Base-by-base conservation (phyloP, 306 rosid genomes). In the Inga laurina region DNA sequence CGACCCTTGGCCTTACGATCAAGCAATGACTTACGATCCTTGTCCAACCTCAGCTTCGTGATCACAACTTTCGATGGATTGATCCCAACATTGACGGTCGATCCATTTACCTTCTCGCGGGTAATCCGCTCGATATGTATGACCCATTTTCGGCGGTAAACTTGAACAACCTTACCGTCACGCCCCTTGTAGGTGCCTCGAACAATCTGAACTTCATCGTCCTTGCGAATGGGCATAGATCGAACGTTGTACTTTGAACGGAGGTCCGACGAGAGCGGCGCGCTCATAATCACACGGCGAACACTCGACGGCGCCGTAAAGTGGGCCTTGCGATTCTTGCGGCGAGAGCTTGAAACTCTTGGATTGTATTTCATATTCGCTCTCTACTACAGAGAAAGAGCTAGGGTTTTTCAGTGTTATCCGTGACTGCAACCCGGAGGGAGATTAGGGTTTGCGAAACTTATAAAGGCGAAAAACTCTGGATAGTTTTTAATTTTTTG, bases 1-100 rank as follows among this genome's bases (percentile, higher is more conserved):
- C 91, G 92, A 0, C 96, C 96, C 87, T 87, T 92, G 5, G 96
- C 96, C 91, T 92, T 92, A 75, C 96, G 93, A 78, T 90, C 92
- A 19, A 90, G 92, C 64, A 92, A 81, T 0, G 92, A 86, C 85
- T 92, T 92, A 9, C 96, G 86, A 48, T 92, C 96, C 92, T 92
- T 90, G 49, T 92, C 96, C 37, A 92, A 75, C 82, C 90, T 85
- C 56, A 92, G 89, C 90, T 92, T 92, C 68, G 92, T 92, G 59
- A 92, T 82, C 21, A 92, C 82, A 5, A 87, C 91, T 88, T 92
- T 92, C 3, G 96, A 92, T 0, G 96, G 92, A 65, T 92, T 86
- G 82, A 92, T 81, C 10, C 96, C 96, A 19, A 92, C 92, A 32
- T 92, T 88, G 30, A 92, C 96, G 13, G 96, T 92, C 8, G 93